Conservation (phyloP, 2,329 filamentous ascomycete genomes). For the Trichoderma harzianum region DNA sequence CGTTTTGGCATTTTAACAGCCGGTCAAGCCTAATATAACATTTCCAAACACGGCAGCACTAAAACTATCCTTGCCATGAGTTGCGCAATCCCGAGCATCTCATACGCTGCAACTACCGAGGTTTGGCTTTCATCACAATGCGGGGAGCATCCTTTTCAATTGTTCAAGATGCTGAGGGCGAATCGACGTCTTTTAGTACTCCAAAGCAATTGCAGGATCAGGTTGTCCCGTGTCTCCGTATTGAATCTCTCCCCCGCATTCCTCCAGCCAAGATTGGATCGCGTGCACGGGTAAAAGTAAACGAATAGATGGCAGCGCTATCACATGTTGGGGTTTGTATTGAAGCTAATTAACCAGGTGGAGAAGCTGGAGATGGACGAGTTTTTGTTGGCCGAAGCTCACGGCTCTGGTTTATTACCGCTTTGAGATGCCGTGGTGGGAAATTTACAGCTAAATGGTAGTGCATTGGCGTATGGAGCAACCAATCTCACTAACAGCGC, state of each 20-base stretch:
- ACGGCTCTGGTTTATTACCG: neutral
- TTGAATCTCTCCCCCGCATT: neutral
- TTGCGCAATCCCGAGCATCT: neutral
- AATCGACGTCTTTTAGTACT: neutral
- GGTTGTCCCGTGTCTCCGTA: neutral
- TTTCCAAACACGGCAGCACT: neutral
- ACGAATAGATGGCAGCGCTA: neutral
- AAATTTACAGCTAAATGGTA: neutral
- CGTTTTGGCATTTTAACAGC: neutral
- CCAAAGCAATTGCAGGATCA: neutral
- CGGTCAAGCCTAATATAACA: constrained; percentile 4
- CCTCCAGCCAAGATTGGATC: neutral
- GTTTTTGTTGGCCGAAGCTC: neutral
- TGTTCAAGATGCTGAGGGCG: neutral
- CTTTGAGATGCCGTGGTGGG: neutral
- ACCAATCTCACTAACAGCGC: constrained; percentile 2
- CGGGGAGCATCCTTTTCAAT: neutral
- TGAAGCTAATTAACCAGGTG: neutral
- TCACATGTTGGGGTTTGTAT: neutral
- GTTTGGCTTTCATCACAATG: constrained; percentile 1
- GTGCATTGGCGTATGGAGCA: neutral
- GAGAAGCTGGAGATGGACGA: neutral
- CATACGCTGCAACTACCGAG: constrained; percentile 7
- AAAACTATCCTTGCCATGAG: neutral
- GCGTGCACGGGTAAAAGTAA: neutral